Percentiles rank a stretch among this genome's conserved stretches.
These are phyloP conservation scores for Penicillium crustosum DNA, from an alignment of 2,329 filamentous ascomycete genomes.

Conservation along the genomic window DNA sequence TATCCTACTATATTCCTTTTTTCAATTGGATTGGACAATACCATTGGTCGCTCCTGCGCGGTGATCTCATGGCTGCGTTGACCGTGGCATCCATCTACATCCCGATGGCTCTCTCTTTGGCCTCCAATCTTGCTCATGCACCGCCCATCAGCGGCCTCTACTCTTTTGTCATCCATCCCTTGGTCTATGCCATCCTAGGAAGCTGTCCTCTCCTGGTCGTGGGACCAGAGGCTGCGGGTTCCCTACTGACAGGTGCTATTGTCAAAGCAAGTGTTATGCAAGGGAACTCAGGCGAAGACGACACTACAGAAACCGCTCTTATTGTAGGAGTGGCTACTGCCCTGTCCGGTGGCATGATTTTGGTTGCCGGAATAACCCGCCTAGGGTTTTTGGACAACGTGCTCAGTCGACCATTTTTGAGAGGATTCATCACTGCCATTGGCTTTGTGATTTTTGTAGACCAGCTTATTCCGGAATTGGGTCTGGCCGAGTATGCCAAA, in stretches of 20 bases:
- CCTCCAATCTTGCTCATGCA: constrained; percentile 87
- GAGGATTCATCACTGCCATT: constrained; percentile 96
- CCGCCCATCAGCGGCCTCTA: constrained; percentile 93
- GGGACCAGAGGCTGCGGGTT: constrained; percentile 91
- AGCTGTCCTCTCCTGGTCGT: constrained; percentile 92
- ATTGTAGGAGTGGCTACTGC: constrained; percentile 87
- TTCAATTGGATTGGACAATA: constrained; percentile 91
- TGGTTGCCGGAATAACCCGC: constrained; percentile 80
- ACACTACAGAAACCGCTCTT: constrained; percentile 71
- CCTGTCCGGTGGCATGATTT: constrained; percentile 81
- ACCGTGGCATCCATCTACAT: constrained; percentile 99
- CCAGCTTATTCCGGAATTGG: constrained; percentile 87
- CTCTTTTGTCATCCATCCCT: constrained; percentile 86
- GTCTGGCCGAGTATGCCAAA: constrained; percentile 66
- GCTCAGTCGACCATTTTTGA: constrained; percentile 83
- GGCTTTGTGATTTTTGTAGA: constrained; percentile 95
- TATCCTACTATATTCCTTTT: constrained; percentile 90
- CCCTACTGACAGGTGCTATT: constrained; percentile 82
- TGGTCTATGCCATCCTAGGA: constrained; percentile 87
- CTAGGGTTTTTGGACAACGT: constrained; percentile 94
- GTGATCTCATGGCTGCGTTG: constrained; percentile 82
- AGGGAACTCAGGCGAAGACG: constrained; percentile 63
- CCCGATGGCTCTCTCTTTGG: constrained; percentile 91
- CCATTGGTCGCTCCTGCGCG: constrained; percentile 73
- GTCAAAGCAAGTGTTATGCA: constrained; percentile 73